Evolutionary conservation across 371 early-diverging fungal genomes (phyloP), one percentile per base, ranked within the genome.

Genomic region (Coemansia sp.): DNA sequence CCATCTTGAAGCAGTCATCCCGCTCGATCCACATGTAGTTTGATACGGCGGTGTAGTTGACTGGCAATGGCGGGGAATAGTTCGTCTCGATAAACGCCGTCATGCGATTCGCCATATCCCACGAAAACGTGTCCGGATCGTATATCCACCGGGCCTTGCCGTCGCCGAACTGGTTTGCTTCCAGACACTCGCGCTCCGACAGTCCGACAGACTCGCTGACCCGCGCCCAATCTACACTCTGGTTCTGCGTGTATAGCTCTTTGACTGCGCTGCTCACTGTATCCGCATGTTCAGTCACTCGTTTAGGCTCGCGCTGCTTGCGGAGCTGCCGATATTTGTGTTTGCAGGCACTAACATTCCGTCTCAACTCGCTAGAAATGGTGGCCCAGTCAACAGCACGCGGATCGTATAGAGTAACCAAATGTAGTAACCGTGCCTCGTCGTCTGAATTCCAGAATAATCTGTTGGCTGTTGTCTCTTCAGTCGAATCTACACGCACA

Each of bases 21-120:
- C 31, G 11, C 3, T 53, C 39, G 6, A 65, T 43, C 65, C 65
- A 65, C 62, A 62, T 16, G 30, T 39, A 62, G 43, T 62, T 62
- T 4, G 62, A 62, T 26, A 62, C 56, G 0, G 65, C 59, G 0
- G 35, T n/a, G 34, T 33, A 65, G 38, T 58, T 58, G 47, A 45
- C 9, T 2, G 47, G 47, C 47, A 45, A 20, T 20, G 47, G 47
- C 8, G n/a, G 0, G 7, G 47, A 20, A 16, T 45, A 45, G 20
- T 45, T 45, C 7, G n/a, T 8, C 26, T 45, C 20, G 3, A 45
- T 45, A 6, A 45, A 45, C 2, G 16, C 2, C 8, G 47, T 45
- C 47, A 45, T 45, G 7, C 47, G 47, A 16, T 45, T 20, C 1
- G 47, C 47, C 16, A 16, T 45, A 14, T 45, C 6, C 47, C 47